Evolutionary conservation across 2,329 filamentous ascomycete species (phyloP).

Genomic region (Pestalotiopsis sp.): DNA sequence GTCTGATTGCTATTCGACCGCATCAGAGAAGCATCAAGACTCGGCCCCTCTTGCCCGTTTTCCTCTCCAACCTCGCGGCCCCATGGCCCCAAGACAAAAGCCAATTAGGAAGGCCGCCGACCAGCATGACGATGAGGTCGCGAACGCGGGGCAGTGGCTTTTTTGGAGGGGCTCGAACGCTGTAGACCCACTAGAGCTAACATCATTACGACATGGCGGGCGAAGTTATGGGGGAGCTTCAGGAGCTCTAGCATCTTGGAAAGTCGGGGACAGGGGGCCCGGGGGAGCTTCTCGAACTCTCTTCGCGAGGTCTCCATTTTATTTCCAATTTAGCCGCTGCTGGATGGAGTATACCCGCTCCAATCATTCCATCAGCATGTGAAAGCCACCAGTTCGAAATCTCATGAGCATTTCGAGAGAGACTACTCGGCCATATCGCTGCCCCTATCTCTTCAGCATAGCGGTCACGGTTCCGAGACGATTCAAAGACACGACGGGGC

Average conservation of each 20-base stretch:
- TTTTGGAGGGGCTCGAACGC: not conserved
- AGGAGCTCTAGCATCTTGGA: not conserved
- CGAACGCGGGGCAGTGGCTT: conserved; percentile 8
- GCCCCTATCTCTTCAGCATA: not conserved
- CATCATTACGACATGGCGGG: conserved; percentile 10
- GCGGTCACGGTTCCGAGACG: not conserved
- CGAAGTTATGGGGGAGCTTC: not conserved
- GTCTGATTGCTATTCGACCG: conserved; percentile 1
- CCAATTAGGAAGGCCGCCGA: conserved; percentile 10
- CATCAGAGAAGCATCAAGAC: not conserved
- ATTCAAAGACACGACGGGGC: accelerated
- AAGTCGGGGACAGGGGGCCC: not conserved
- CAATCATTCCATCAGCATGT: conserved; percentile 2
- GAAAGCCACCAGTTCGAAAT: not conserved
- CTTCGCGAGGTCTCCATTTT: not conserved
- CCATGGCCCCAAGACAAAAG: not conserved
- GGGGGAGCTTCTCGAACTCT: conserved; percentile 5
- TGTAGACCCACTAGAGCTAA: conserved; percentile 11
- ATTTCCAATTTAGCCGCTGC: conserved; percentile 3
- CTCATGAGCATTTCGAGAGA: not conserved
- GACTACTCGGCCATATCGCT: not conserved
- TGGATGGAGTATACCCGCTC: conserved; percentile 6
- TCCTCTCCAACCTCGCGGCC: not conserved
- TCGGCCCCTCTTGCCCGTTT: not conserved
- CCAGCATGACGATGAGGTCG: conserved; percentile 6